Percentiles rank a stretch among this genome's conserved stretches.
Conservation (phyloP, 805 yeast genomes). For the Wickerhamiella siamensis region DNA sequence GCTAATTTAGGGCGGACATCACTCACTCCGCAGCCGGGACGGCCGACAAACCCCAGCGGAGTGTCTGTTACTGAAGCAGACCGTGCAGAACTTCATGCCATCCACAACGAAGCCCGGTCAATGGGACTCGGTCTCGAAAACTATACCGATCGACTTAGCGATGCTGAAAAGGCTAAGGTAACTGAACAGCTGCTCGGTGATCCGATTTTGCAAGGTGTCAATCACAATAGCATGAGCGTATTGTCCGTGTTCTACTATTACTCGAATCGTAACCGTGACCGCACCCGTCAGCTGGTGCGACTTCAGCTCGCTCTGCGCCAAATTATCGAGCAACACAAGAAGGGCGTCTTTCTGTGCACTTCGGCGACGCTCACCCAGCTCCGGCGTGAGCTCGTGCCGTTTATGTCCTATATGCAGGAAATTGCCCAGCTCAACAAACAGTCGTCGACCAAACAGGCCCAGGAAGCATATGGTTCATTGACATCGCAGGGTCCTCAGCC, state of each 20-base stretch:
- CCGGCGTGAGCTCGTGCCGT: conserved; percentile 43
- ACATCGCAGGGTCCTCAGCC: conserved; percentile 3
- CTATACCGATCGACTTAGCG: conserved; percentile 44
- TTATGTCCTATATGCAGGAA: conserved; percentile 44
- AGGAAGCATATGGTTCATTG: conserved; percentile 8
- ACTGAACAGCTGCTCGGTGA: conserved; percentile 33
- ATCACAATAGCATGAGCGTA: conserved; percentile 44
- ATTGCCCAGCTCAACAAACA: conserved; percentile 27
- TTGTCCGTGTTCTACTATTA: conserved; percentile 65
- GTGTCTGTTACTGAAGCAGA: conserved; percentile 14
- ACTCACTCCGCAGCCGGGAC: conserved; percentile 5
- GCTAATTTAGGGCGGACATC: background rate
- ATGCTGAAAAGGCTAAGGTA: conserved; percentile 48
- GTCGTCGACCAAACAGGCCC: conserved; percentile 13
- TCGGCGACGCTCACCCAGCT: conserved; percentile 57
- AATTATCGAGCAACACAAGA: conserved; percentile 39
- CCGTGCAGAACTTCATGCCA: conserved; percentile 37
- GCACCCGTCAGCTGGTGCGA: conserved; percentile 61
- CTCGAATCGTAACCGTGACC: conserved; percentile 53
- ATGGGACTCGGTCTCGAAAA: conserved; percentile 51
- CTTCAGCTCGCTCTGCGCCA: conserved; percentile 1
- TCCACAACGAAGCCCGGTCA: conserved; percentile 54
- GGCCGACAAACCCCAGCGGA: conserved; percentile 6
- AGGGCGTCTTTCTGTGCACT: conserved; percentile 51
- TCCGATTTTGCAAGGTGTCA: conserved; percentile 27